Evolutionary conservation across 106 monocot genomes (phyloP).

Genomic region (Posidonia australis): DNA sequence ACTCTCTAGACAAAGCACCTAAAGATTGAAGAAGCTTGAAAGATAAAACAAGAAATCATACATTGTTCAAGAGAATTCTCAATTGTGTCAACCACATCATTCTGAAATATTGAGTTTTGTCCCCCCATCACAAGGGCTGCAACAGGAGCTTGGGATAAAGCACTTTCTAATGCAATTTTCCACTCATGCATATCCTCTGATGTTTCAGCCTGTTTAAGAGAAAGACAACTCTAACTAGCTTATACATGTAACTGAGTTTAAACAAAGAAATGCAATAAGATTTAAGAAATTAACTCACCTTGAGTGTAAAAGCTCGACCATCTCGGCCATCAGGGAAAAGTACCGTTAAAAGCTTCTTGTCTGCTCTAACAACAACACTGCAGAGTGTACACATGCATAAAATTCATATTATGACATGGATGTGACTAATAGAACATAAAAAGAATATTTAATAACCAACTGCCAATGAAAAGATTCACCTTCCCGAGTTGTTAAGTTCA

Average conservation of each 20-base stretch:
- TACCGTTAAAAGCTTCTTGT: constrained; percentile 86
- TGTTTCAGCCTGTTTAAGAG: constrained; percentile 64
- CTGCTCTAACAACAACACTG: constrained; percentile 83
- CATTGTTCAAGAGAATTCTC: constrained; percentile 58
- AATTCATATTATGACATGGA: not conserved
- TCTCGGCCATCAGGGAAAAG: constrained; percentile 82
- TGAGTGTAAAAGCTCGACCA: constrained; percentile 76
- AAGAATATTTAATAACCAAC: not conserved
- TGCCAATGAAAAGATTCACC: constrained; percentile 26
- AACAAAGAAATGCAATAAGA: not conserved
- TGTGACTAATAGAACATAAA: not conserved
- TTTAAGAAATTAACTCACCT: constrained; percentile 26
- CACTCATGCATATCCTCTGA: constrained; percentile 78
- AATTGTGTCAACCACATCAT: constrained; percentile 41
- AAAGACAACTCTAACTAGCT: not conserved
- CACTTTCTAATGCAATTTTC: constrained; percentile 86
- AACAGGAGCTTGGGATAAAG: constrained; percentile 74
- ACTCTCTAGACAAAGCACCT: not conserved
- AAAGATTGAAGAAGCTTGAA: not conserved
- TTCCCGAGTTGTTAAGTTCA: constrained; percentile 83
- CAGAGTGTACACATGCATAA: not conserved
- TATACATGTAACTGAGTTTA: not conserved
- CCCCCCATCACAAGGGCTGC: constrained; percentile 40
- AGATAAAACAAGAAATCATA: constrained; percentile 15
- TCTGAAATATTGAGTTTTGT: constrained; percentile 53